phyloP scores from a whole-genome alignment of 352 stramenopile species.

The Hyaloperonospora arabidopsidis region DNA sequence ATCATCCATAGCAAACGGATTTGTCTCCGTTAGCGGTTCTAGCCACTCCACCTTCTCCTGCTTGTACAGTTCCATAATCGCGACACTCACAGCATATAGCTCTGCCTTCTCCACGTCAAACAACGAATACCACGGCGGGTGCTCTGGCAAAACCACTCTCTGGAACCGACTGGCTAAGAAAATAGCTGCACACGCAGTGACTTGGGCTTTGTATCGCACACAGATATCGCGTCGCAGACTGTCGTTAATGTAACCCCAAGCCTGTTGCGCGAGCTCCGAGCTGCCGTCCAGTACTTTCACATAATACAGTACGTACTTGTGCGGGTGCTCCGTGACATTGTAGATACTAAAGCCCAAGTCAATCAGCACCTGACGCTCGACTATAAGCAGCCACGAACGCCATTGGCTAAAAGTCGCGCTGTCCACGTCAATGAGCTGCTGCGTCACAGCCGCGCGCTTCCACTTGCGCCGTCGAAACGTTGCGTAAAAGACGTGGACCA shows the following conservation, averaged over 20 bases:
- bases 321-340: constrained; percentile 87
- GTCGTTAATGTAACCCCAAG: constrained; percentile 90
- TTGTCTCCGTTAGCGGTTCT: constrained; percentile 56
- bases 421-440: constrained; percentile 65
- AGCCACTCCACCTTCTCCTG: constrained; percentile 55
- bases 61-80: constrained; percentile 58
- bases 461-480: constrained; percentile 73
- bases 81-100: constrained; percentile 41
- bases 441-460: constrained; percentile 31
- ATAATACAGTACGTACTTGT: constrained; percentile 93
- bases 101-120: constrained; percentile 55
- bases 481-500: constrained; percentile 84
- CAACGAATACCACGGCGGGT: constrained; percentile 55
- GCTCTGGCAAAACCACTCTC: constrained; percentile 42
- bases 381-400: constrained; percentile 80
- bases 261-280: constrained; percentile 63
- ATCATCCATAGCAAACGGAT: constrained; percentile 62
- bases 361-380: constrained; percentile 87
- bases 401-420: constrained; percentile 55
- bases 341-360: constrained; percentile 91
- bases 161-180: constrained; percentile 73
- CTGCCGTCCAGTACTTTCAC: constrained; percentile 79
- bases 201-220: constrained; percentile 67
- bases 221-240: constrained; percentile 80
- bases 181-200: constrained; percentile 87